These are phyloP conservation scores for Simmondsia chinensis DNA, from an alignment of 148 eudicot species.

Conservation along the genomic window DNA sequence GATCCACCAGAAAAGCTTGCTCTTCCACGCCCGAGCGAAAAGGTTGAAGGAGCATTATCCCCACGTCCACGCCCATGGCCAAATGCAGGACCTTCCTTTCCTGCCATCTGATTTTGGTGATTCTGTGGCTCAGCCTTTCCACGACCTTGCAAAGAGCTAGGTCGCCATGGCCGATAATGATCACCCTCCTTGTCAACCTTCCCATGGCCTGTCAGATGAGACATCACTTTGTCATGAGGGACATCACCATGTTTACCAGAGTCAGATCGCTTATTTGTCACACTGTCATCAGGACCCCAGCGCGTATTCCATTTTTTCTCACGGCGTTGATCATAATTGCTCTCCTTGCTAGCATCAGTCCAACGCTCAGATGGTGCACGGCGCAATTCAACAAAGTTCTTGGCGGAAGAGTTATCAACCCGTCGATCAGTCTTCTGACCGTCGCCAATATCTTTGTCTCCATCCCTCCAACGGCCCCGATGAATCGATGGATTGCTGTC, in stretches of 20 bases:
- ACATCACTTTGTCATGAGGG: conserved; percentile 46
- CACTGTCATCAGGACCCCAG: conserved; percentile 83
- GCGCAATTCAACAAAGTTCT: conserved; percentile 59
- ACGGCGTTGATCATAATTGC: conserved; percentile 57
- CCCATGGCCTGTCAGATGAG: conserved; percentile 31
- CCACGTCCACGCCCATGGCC: conserved; percentile 84
- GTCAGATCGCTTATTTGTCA: conserved; percentile 57
- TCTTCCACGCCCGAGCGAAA: conserved; percentile 62
- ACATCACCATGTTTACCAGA: conserved; percentile 41
- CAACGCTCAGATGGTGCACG: conserved; percentile 51
- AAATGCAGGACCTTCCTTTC: conserved; percentile 45
- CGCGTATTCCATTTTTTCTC: conserved; percentile 88
- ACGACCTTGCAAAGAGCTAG: conserved; percentile 49
- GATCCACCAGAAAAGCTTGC: conserved; percentile 24
- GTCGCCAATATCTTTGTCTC: conserved; percentile 59
- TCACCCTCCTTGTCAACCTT: too few species aligned
- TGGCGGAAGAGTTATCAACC: conserved; percentile 40
- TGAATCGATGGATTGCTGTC: conserved; percentile 65
- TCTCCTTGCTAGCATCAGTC: conserved; percentile 61
- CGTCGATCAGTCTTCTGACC: conserved; percentile 50
- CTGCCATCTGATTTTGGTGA: conserved; percentile 33
- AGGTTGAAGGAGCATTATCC: conserved; percentile 36
- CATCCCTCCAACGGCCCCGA: conserved; percentile 84
- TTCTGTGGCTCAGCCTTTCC: conserved; percentile 55
- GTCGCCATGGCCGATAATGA: conserved; percentile 76